Evolutionary conservation across 495 filamentous ascomycete genomes (phyloP), one percentile per base, ranked within the genome.

Genomic region (Tuber aestivum): DNA sequence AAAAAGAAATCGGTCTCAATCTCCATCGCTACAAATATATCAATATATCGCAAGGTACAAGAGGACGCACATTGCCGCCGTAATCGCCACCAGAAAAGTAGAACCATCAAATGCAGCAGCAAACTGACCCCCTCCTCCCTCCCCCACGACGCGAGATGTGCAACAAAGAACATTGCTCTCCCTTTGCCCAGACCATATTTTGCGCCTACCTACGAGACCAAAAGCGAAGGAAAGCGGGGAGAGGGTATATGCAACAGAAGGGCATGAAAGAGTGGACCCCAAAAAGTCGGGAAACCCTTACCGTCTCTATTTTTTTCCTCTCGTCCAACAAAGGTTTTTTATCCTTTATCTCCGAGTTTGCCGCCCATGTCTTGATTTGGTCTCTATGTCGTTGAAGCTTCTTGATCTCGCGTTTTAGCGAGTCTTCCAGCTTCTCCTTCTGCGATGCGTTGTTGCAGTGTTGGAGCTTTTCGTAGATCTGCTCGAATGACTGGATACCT

Each of bases 321-420:
- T 98, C 91, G 83, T 98, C 95, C 77, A 97, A 83, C 82, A 99
- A 86, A 78, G 95, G 96, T 77, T 91, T 92, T 87, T 99, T 99
- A 85, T 99, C 95, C 86, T 99, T 99, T 87, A 99, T 96, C 82
- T 99, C 95, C 86, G 95, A 97, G 84, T 91, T 92, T 3, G 94
- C 91, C 4, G 94, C 94, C 95, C 95, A 99, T 87, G 94, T 92
- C 86, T 99, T 99, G 87, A 99, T 97, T 86, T 98, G 95, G 84
- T 99, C 95, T 75, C 95, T 93, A 85, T 94, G 91, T 78, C 95
- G 88, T 85, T 99, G 95, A 32, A 99, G 90, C 88, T 99, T 99
- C 90, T 99, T 99, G 89, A 98, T 98, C 86, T 98, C 96, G 78
- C 95, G 92, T 86, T 99, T 99, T 78, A 99, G 88, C 82, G 94